A percentile compares a stretch with the other conserved stretches of the same genome.
These are phyloP conservation scores for Pestalotiopsis sp. DNA, from an alignment of 2,329 filamentous ascomycete species.

Conservation along the genomic window DNA sequence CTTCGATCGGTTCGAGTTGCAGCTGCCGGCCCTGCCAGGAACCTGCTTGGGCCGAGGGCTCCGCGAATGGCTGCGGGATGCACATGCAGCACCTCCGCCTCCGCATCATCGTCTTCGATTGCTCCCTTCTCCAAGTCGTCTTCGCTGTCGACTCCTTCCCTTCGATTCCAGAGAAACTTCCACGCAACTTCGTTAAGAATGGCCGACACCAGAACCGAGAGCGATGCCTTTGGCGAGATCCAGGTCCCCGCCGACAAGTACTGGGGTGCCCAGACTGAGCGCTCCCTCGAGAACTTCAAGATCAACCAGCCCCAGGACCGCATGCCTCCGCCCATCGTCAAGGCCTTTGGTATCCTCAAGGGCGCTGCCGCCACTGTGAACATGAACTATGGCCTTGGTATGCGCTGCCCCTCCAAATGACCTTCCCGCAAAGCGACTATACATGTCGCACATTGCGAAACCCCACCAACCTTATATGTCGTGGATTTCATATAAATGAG, in stretches of 20 bases:
- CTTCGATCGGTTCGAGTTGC: constrained; percentile 40
- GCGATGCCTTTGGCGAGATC: constrained; percentile 96
- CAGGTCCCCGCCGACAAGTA: constrained; percentile 92
- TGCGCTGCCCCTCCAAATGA: constrained; percentile 22
- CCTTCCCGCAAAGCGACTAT: background rate
- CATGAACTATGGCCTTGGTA: constrained; percentile 89
- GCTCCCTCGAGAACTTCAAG: constrained; percentile 95
- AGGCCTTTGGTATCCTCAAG: constrained; percentile 96
- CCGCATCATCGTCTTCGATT: constrained; percentile 23
- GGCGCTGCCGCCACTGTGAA: constrained; percentile 95
- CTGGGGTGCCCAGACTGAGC: constrained; percentile 97
- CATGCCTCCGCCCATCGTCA: constrained; percentile 91
- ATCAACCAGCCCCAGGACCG: constrained; percentile 99
- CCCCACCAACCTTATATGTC: constrained; percentile 22
- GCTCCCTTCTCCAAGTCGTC: constrained; percentile 21
- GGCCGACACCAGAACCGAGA: constrained; percentile 76
- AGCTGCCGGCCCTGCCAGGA: constrained; percentile 31
- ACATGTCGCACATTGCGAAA: background rate
- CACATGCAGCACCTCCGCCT: constrained; percentile 35
- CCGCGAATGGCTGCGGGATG: constrained; percentile 29
- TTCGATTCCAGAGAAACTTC: constrained; percentile 38
- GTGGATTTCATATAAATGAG: background rate
- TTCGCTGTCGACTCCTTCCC: constrained; percentile 24
- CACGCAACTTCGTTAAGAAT: constrained; percentile 52
- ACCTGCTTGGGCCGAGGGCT: constrained; percentile 36